phyloP scores from a whole-genome alignment of 1,284 basidiomycete genomes.

The Puccinia coronata region DNA sequence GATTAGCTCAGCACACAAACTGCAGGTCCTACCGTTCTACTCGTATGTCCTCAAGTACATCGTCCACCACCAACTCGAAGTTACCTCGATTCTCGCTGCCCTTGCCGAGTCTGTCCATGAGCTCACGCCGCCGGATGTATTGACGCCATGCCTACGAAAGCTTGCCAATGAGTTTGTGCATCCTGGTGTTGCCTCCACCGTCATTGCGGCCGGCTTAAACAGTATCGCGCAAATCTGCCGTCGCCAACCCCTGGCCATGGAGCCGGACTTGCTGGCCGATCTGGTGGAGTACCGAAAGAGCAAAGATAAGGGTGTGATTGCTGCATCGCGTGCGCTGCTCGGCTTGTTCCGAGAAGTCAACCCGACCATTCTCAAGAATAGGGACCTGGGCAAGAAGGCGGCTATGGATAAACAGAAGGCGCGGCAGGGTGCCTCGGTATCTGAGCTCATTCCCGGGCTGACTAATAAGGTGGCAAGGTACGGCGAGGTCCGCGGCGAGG shows the following conservation, averaged over 20 bases:
- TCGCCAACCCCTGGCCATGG: constrained; percentile 93
- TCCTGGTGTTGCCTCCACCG: constrained; percentile 85
- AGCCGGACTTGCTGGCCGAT: constrained; percentile 84
- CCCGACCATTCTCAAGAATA: constrained; percentile 82
- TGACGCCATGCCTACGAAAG: constrained; percentile 86
- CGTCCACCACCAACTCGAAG: constrained; percentile 85
- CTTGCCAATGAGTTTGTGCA: constrained; percentile 95
- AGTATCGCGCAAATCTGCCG: constrained; percentile 88
- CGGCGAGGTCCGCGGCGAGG: constrained; percentile 66
- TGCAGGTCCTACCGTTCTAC: constrained; percentile 94
- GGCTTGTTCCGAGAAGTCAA: constrained; percentile 96
- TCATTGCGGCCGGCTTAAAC: constrained; percentile 94
- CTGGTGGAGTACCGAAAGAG: constrained; percentile 92
- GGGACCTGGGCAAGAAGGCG: constrained; percentile 68
- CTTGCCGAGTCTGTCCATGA: constrained; percentile 96
- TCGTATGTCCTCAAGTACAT: constrained; percentile 92
- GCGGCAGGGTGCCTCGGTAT: constrained; percentile 33
- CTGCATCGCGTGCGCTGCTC: constrained; percentile 81
- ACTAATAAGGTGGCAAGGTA: constrained; percentile 51
- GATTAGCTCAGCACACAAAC: constrained; percentile 88
- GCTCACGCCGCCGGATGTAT: constrained; percentile 87
- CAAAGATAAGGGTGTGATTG: constrained; percentile 87
- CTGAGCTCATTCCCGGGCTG: constrained; percentile 42
- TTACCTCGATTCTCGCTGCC: constrained; percentile 90
- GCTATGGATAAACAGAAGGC: constrained; percentile 47